Base-by-base conservation (phyloP, 164 flowering plant genomes). In the Macadamia tetraphylla region DNA sequence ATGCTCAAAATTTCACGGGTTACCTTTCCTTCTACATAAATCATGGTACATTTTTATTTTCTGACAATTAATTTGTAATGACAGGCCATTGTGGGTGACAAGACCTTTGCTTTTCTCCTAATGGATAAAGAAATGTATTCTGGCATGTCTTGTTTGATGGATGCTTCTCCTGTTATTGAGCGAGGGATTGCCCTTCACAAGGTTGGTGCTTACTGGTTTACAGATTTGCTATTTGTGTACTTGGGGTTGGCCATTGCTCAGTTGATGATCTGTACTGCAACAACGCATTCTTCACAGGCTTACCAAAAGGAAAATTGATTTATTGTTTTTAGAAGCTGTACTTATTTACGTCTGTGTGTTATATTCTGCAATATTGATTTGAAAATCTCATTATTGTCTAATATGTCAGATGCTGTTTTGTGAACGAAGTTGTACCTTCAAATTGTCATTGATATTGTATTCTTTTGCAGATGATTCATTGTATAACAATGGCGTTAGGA, bases 161-260 rank as follows among this genome's bases (percentile, higher is more conserved):
- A 86, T 44, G 81, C 92, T 68, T 80, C 99, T 75, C 97, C 95
- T 59, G 67, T 80, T 31, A 68, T 94, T 78, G 97, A 92, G 40
- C 86, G 97, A 58, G 99, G 99, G 62, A 86, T 94, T 62, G 91
- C 99, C 17, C 97, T 94, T 79, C 99, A 94, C 76, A 94, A 94
- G 99, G 99, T 94, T 60, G 59, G 75, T 64, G n/a, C 52, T 65
- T 66, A 10, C 40, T 46, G 44, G 8, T 67, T 63, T 62, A 17
- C 65, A 64, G 17, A 3, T 12, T 40, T 35, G 44, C 10, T 55
- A n/a, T 63, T 43, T 11, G 63, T 17, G 9, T 17, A 56, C 23
- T 48, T 55, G 15, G 48, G n/a, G 14, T 43, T 23, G 15, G 55
- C 35, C 3, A 18, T 67, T 14, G 17, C 29, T 44, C 30, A 30